A percentile compares a stretch with the other conserved stretches of the same genome.
phyloP scores from a whole-genome alignment of 2,329 filamentous ascomycete species.

The Penicillium expansum region DNA sequence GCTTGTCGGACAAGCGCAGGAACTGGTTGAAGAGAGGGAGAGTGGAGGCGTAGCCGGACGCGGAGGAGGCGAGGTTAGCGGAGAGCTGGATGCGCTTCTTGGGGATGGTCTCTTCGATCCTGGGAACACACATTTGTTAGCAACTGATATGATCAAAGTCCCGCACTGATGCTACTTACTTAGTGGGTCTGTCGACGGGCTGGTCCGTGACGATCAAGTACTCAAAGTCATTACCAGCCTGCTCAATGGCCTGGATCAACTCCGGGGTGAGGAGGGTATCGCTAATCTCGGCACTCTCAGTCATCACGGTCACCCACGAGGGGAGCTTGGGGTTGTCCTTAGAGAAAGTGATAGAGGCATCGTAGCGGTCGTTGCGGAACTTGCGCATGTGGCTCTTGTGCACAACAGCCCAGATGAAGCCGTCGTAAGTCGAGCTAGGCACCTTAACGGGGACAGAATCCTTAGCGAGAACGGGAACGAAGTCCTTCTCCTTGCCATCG shows the following conservation, averaged over 20 bases:
- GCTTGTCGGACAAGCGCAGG: constrained; percentile 76
- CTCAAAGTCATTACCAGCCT: constrained; percentile 77
- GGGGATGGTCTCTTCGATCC: constrained; percentile 76
- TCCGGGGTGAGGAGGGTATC: constrained; percentile 84
- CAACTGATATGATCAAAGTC: background rate
- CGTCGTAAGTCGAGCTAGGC: constrained; percentile 68
- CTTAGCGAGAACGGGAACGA: constrained; percentile 64
- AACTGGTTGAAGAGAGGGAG: constrained; percentile 76
- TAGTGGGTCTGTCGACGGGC: constrained; percentile 79
- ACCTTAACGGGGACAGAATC: constrained; percentile 57
- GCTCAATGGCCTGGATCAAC: constrained; percentile 72
- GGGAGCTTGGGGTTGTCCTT: constrained; percentile 92
- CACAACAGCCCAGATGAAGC: constrained; percentile 91
- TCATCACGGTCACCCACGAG: constrained; percentile 89
- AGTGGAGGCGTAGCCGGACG: constrained; percentile 62
- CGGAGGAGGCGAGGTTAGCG: constrained; percentile 62
- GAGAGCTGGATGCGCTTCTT: constrained; percentile 85
- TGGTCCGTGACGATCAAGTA: constrained; percentile 89
- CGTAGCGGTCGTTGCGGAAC: constrained; percentile 88
- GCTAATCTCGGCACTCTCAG: constrained; percentile 91
- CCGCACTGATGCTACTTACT: constrained; percentile 55
- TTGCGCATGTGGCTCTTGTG: constrained; percentile 93
- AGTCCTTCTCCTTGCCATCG: constrained; percentile 81
- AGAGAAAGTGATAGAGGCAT: constrained; percentile 86
- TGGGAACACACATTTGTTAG: constrained; percentile 36